Conservation (phyloP, 1,284 basidiomycete species). For the Apiotrichum laibachii region DNA sequence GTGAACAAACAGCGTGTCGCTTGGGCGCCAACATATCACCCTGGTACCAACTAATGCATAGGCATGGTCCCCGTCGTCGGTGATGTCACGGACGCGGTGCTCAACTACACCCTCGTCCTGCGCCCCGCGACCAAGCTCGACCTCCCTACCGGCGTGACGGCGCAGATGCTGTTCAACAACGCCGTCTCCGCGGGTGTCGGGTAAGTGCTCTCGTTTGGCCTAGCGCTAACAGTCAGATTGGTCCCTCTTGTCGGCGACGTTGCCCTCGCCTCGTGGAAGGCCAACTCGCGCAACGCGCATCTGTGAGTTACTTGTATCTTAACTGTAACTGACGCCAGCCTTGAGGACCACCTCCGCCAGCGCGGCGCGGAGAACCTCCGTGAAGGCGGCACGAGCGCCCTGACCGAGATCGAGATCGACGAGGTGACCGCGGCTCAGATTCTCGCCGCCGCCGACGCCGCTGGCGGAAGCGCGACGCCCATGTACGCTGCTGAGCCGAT, state of each 20-base stretch:
- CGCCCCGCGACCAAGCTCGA: constrained; percentile 65
- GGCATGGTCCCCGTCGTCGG: constrained; percentile 49
- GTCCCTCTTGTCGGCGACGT: constrained; percentile 79
- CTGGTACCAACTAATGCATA: constrained; percentile 17
- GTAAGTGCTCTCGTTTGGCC: constrained; percentile 18
- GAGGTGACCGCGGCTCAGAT: not conserved
- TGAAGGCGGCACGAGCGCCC: not conserved
- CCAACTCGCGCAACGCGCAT: constrained; percentile 82
- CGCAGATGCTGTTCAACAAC: constrained; percentile 77
- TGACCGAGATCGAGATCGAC: constrained; percentile 1
- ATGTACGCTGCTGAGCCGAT: not conserved
- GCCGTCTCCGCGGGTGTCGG: constrained; percentile 68
- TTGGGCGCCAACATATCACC: too few relatives aligned
- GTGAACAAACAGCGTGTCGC: too few relatives aligned
- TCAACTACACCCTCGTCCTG: constrained; percentile 74
- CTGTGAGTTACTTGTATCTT: constrained; percentile 27
- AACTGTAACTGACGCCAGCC: constrained; percentile 19
- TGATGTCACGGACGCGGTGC: constrained; percentile 44
- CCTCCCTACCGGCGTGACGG: constrained; percentile 66
- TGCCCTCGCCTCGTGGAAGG: constrained; percentile 69
- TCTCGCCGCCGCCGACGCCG: not conserved
- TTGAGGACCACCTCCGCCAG: constrained; percentile 47
- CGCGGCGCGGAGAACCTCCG: constrained; percentile 44
- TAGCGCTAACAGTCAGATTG: constrained; percentile 42
- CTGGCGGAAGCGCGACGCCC: not conserved